Percentiles rank a stretch among this genome's conserved stretches.
Conservation (phyloP, 1,139 yeast genomes). For the Taphrina communis region DNA sequence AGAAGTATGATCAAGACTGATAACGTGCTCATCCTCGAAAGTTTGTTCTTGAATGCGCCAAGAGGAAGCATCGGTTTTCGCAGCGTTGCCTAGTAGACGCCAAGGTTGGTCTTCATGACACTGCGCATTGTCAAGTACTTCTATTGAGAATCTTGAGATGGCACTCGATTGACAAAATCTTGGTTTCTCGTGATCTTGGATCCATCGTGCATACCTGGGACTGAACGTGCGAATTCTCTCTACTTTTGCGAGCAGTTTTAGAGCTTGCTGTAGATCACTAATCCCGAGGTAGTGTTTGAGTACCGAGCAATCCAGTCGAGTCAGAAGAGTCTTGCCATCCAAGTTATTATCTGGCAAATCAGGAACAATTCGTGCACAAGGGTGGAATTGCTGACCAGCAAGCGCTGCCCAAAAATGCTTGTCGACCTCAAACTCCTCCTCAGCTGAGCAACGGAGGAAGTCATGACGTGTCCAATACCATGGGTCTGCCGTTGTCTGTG, state of each 20-base stretch:
- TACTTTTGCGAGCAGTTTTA: not conserved
- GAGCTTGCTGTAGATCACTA: not conserved
- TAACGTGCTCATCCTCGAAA: not conserved
- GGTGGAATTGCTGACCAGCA: slow-evolving; percentile 1
- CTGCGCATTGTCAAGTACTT: not conserved
- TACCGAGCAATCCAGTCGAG: not conserved
- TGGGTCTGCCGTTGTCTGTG: slow-evolving; percentile 4
- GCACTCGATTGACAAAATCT: not conserved
- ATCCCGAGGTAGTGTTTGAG: slow-evolving; percentile 1
- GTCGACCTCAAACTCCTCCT: not conserved
- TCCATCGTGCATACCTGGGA: slow-evolving; percentile 3
- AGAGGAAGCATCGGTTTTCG: not conserved
- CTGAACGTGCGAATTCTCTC: not conserved
- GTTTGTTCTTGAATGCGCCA: not conserved
- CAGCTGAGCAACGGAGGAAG: slow-evolving; percentile 3
- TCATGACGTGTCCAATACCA: slow-evolving; percentile 8
- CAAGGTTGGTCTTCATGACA: not conserved
- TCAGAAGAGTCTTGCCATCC: not conserved
- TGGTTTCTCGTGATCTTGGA: not conserved
- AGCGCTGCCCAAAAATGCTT: slow-evolving; percentile 4
- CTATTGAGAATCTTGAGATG: not conserved
- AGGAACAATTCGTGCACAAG: not conserved
- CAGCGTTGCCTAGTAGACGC: not conserved
- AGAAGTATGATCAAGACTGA: not conserved
- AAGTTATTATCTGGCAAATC: slow-evolving; percentile 4